phyloP scores from a whole-genome alignment of 2,329 filamentous ascomycete genomes.

The Clonostachys rhizophaga region DNA sequence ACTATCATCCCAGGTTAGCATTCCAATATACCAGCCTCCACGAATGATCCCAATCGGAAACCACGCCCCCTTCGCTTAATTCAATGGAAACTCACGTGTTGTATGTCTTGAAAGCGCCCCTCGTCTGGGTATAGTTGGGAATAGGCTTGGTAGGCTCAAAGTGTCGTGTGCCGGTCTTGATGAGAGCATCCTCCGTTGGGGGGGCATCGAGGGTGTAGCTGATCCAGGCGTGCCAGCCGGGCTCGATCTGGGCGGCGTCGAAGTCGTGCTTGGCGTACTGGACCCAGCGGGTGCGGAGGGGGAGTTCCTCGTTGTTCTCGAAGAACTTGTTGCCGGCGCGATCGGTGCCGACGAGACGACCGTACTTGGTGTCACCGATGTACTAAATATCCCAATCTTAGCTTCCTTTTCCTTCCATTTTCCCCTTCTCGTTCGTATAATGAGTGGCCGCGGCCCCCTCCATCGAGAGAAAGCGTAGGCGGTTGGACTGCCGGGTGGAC shows the following conservation, averaged over 20 bases:
- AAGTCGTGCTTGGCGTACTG: constrained; percentile 89
- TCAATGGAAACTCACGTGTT: constrained; percentile 70
- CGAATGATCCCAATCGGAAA: too few relatives aligned
- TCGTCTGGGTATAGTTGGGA: constrained; percentile 70
- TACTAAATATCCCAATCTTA: neutral
- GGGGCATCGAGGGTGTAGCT: constrained; percentile 88
- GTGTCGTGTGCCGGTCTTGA: constrained; percentile 60
- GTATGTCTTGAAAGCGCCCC: constrained; percentile 86
- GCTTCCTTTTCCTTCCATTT: neutral
- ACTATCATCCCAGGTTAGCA: constrained; percentile 20
- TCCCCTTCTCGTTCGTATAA: neutral
- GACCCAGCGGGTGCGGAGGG: constrained; percentile 94
- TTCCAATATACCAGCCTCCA: neutral
- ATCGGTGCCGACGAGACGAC: constrained; percentile 78
- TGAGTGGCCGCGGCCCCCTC: neutral
- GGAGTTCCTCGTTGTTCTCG: constrained; percentile 93
- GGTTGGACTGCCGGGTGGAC: constrained; percentile 9
- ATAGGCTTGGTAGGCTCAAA: constrained; percentile 74
- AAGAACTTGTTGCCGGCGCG: constrained; percentile 96
- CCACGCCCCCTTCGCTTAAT: too few relatives aligned
- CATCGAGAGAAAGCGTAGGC: neutral
- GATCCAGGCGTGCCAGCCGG: constrained; percentile 98
- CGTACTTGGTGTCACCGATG: constrained; percentile 94
- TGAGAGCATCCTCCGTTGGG: constrained; percentile 69
- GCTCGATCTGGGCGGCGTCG: constrained; percentile 82